Evolutionary conservation across 2,329 filamentous ascomycete species (phyloP).

Genomic region (Fusarium acutatum): DNA sequence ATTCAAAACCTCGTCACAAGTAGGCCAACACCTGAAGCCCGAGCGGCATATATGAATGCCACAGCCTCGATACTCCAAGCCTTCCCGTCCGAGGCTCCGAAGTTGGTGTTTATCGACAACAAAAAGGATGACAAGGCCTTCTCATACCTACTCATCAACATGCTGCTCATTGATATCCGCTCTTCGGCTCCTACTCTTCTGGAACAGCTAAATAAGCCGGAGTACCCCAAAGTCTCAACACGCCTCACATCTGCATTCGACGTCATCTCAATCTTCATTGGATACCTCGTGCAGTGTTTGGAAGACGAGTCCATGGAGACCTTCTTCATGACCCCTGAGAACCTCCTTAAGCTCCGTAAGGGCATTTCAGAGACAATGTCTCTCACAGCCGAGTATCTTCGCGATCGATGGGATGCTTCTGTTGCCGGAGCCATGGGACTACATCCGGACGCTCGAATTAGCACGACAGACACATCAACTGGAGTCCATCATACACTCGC

Average conservation of each 20-base stretch:
- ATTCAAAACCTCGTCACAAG: conserved; percentile 64
- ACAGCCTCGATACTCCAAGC: conserved; percentile 64
- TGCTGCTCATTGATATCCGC: conserved; percentile 72
- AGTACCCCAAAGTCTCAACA: conserved; percentile 60
- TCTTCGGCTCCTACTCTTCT: conserved; percentile 69
- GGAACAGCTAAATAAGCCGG: conserved; percentile 62
- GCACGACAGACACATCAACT: conserved; percentile 53
- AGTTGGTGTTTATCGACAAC: conserved; percentile 62
- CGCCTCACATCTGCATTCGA: conserved; percentile 70
- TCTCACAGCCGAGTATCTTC: conserved; percentile 69
- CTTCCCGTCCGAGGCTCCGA: conserved; percentile 58
- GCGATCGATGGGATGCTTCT: conserved; percentile 75
- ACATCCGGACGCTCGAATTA: conserved; percentile 63
- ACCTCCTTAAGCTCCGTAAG: conserved; percentile 68
- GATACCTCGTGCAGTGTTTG: conserved; percentile 62
- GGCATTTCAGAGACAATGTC: conserved; percentile 71
- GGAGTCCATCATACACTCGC: conserved; percentile 59
- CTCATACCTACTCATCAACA: conserved; percentile 69
- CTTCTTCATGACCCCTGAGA: conserved; percentile 63
- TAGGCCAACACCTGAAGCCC: conserved; percentile 62
- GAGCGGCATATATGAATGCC: conserved; percentile 67
- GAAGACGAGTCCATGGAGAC: conserved; percentile 55
- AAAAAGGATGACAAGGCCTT: conserved; percentile 60
- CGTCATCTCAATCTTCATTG: conserved; percentile 67
- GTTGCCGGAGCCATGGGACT: conserved; percentile 69